Base-by-base conservation (phyloP, 192 early-diverging fungal genomes). In the Backusella parvicylindrica region DNA sequence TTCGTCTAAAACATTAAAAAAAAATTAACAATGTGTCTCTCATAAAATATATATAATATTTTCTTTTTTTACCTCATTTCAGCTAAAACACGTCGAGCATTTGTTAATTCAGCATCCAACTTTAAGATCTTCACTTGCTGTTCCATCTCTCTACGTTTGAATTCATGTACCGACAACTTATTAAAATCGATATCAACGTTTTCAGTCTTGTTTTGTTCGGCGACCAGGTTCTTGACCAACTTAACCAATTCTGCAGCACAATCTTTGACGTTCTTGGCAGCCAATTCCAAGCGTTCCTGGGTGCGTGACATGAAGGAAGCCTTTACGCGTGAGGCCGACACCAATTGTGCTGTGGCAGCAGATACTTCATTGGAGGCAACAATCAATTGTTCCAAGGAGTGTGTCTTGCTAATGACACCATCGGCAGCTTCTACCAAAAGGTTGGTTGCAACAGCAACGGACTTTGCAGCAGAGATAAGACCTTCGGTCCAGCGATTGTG, bases 401-500 rank as follows among this genome's bases (percentile, higher is more conserved):
- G 92, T 1, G 93, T 96, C 69, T 94, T 94, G 66, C 90, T 88
- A 68, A 98, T 94, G 12, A 99, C 91, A 64, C 98, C 98, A 81
- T 99, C 98, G 6, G 98, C 97, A 30, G 91, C 92, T 77, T 98
- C 97, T 26, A 99, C 97, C 68, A 99, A 80, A 43, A 91, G 85
- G 31, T 92, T 95, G 2, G 98, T 99, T 9, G 96, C 96, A n/a
- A 93, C 64, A 1, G 98, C 95, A 15, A 99, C 96, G 0, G 96
- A 88, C 81, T 98, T 95, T 16, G 98, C 98, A 0, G 98, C 98
- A 6, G 94, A 95, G 72, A 99, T 97, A 18, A 99, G 87, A 28
- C 98, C 98, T 80, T 99, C 98, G 5, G 97, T 99, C 98, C 98
- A 99, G 72, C 96, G 94, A 88, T 99, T 98, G 87, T 99, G 95